Base-by-base conservation (phyloP, 345 rosid genomes). In the Acer yangbiense region DNA sequence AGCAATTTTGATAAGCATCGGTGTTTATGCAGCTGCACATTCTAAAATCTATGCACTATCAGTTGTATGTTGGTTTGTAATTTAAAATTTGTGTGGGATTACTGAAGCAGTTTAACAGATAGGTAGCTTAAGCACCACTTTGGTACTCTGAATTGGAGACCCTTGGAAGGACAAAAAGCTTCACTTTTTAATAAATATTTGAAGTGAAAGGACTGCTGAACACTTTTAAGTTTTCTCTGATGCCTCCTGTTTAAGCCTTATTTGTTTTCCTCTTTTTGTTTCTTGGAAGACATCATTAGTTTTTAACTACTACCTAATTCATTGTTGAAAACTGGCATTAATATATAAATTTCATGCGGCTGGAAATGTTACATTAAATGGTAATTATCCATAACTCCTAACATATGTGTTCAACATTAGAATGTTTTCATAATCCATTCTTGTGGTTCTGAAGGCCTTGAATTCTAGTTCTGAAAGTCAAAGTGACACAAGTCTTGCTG, bases 361-460 rank as follows among this genome's bases (percentile, higher is more conserved):
- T 61, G 44, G 61, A 64, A 27, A 18, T 64, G 69, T 48, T 50
- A 29, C 12, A 27, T 48, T 65, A 32, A 32, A 52, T 65, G 25
- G 63, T 75, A 50, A 65, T 14, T 18, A 23, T 7, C 17, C 6
- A 64, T n/a, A 18, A 23, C 35, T 68, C 50, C 12, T 50, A 67
- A 35, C 55, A 58, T 46, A 43, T 10, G 14, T 32, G 9, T 17
- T 18, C 9, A 62, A 23, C n/a, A 20, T 73, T 54, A 62, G 27
- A 48, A 52, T 69, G 29, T 78, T 67, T 82, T 16, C 61, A 35
- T 35, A 35, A 35, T 35, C 39, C 6, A 7, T 32, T 79, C 20
- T 79, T 76, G 65, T 88, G 77, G 61, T 76, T 71, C 75, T 86
- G 86, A 82, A 94, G 97, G 94, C 88, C 82, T 83, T 96, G 90